These are phyloP conservation scores for Lactarius hatsudake DNA, from an alignment of 768 basidiomycete genomes.

Conservation along the genomic window DNA sequence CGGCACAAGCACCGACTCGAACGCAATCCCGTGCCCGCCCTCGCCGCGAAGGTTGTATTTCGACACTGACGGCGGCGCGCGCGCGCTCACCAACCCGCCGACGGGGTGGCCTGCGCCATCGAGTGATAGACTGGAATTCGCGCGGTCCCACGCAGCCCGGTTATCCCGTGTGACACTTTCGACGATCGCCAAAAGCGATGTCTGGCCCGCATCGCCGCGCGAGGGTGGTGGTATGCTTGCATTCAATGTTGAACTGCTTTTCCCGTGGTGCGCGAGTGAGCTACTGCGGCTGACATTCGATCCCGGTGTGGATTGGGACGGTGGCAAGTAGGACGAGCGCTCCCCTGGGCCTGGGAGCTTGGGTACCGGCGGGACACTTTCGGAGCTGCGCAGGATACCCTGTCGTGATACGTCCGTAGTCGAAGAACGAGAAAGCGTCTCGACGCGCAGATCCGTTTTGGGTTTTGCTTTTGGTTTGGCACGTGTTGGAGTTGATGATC, in stretches of 20 bases:
- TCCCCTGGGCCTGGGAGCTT: neutral
- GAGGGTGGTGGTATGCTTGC: slow-evolving; percentile 12
- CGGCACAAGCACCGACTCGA: slow-evolving; percentile 18
- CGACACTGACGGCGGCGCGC: slow-evolving; percentile 21
- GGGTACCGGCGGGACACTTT: neutral
- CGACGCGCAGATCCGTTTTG: slow-evolving; percentile 16
- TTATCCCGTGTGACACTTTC: slow-evolving; percentile 53
- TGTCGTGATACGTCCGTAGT: slow-evolving; percentile 15
- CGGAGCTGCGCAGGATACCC: slow-evolving; percentile 12
- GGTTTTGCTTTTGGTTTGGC: slow-evolving; percentile 4
- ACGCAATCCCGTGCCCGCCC: slow-evolving; percentile 20
- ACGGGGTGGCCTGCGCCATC: neutral
- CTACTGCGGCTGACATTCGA: neutral
- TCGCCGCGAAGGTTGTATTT: slow-evolving; percentile 25
- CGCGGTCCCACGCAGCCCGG: slow-evolving; percentile 32
- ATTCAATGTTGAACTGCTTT: neutral
- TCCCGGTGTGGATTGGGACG: neutral
- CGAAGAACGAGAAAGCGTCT: slow-evolving; percentile 18
- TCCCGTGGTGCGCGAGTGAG: neutral
- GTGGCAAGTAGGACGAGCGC: slow-evolving; percentile 6
- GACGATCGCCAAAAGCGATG: slow-evolving; percentile 60
- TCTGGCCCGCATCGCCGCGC: slow-evolving; percentile 7
- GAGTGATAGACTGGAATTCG: slow-evolving; percentile 1
- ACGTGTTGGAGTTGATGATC: slow-evolving; percentile 2
- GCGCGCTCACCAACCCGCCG: slow-evolving; percentile 16